Percentiles rank a stretch among this genome's conserved stretches.
These are phyloP conservation scores for Penicillium brevicompactum DNA, from an alignment of 2,329 filamentous ascomycete species.

Conservation along the genomic window DNA sequence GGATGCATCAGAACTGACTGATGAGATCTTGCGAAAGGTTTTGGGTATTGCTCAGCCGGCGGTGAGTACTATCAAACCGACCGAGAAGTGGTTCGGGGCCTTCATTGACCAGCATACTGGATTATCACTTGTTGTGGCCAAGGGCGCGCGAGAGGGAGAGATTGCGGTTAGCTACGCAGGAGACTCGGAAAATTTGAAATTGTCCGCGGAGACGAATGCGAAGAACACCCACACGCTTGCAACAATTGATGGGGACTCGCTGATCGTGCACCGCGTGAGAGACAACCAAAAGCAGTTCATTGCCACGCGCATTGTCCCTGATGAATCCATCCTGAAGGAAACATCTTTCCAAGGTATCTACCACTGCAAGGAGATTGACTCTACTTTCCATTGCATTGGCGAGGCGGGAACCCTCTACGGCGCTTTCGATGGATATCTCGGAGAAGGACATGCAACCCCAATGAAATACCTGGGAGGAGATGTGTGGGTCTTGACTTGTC, in stretches of 20 bases:
- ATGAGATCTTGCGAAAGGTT: conserved; percentile 35
- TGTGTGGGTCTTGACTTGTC: conserved; percentile 43
- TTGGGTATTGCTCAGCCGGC: conserved; percentile 24
- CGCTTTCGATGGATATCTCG: conserved; percentile 46
- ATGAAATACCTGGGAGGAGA: conserved; percentile 44
- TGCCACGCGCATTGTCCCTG: conserved; percentile 23
- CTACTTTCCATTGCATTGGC: conserved; percentile 39
- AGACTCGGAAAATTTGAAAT: conserved; percentile 24
- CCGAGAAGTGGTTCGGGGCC: conserved; percentile 34
- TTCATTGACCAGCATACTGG: conserved; percentile 44
- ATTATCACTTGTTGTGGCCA: conserved; percentile 32
- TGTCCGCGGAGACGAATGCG: conserved; percentile 11
- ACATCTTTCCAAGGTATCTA: conserved; percentile 34
- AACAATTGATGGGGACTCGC: conserved; percentile 32
- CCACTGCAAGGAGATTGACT: conserved; percentile 40
- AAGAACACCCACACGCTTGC: conserved; percentile 28
- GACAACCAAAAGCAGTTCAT: conserved; percentile 32
- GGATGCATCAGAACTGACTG: conserved; percentile 27
- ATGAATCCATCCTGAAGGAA: conserved; percentile 10
- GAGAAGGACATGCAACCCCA: conserved; percentile 39
- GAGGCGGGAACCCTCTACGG: conserved; percentile 45
- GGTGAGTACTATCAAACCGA: conserved; percentile 9
- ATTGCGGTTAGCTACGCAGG: conserved; percentile 35
- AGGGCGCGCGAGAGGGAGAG: conserved; percentile 28
- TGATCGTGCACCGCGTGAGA: conserved; percentile 27